These are phyloP conservation scores for Torulaspora delbrueckii DNA, from an alignment of 805 yeast species.

Conservation along the genomic window DNA sequence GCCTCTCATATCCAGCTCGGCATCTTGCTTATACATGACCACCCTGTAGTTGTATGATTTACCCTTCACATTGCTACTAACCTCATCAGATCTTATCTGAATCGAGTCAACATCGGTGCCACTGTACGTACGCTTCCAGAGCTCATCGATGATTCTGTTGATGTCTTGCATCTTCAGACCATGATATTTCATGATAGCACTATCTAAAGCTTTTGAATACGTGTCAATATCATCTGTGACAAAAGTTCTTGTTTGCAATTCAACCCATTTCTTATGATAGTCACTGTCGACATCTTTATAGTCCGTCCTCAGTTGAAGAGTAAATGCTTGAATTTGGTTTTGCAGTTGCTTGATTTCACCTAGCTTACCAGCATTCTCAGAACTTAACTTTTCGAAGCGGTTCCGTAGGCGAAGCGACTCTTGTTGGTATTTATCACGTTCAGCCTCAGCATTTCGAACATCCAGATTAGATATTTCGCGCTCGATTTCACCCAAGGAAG, in stretches of 20 bases:
- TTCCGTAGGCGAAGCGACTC: slow-evolving; percentile 48
- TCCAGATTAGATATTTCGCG: slow-evolving; percentile 44
- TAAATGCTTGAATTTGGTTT: slow-evolving; percentile 56
- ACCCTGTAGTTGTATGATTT: slow-evolving; percentile 88
- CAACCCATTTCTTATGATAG: slow-evolving; percentile 68
- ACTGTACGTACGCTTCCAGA: slow-evolving; percentile 90
- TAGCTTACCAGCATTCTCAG: slow-evolving; percentile 64
- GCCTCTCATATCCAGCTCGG: slow-evolving; percentile 96
- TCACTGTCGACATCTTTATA: slow-evolving; percentile 59
- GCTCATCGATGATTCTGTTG: slow-evolving; percentile 77
- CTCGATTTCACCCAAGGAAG: slow-evolving; percentile 38
- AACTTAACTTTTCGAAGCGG: slow-evolving; percentile 50
- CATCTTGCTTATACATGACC: slow-evolving; percentile 88
- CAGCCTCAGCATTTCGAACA: slow-evolving; percentile 52
- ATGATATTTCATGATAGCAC: slow-evolving; percentile 91
- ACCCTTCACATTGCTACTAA: slow-evolving; percentile 37
- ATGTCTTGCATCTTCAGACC: slow-evolving; percentile 88
- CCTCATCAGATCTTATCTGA: slow-evolving; percentile 74
- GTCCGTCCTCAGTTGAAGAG: slow-evolving; percentile 61
- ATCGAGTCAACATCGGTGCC: slow-evolving; percentile 95
- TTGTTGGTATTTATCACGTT: slow-evolving; percentile 56
- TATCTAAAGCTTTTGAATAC: slow-evolving; percentile 80
- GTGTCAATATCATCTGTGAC: slow-evolving; percentile 77
- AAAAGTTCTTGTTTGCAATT: slow-evolving; percentile 66
- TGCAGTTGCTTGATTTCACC: slow-evolving; percentile 86